Evolutionary conservation across 2,329 filamentous ascomycete species (phyloP), one percentile per base, ranked within the genome.

Genomic region (Macrophomina pseudophaseolina): DNA sequence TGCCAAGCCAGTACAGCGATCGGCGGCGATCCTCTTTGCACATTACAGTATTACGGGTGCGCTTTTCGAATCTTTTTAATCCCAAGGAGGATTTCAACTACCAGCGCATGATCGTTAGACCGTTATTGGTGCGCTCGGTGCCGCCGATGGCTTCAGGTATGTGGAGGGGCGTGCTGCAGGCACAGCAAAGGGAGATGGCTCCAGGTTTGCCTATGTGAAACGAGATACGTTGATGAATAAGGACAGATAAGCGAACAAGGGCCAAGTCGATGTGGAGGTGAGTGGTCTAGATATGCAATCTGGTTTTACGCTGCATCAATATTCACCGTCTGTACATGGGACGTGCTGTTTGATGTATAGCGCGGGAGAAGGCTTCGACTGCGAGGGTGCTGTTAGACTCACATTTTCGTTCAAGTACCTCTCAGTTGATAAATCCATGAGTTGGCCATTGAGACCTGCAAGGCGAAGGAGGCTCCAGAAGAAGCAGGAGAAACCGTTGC

Each of bases 101-200:
- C 6, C 65, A 68, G 40, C 51, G 63, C 46, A 18, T 54, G 8
- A 64, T 71, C 35, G 56, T 56, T 23, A 18, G 30, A 44, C 73
- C 11, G 75, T 79, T 35, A 68, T 78, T 30, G 71, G 72, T 48
- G 68, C 72, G 7, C 72, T 79, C 48, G 71, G 75, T 51, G 69
- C 69, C 1, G 73, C 73, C 5, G 76, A 79, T 66, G 73, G 74
- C 1, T 79, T 76, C 70, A 73, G 69, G 28, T 78, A 79, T 67
- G 67, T 68, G 11, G 76, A 79, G 64, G 73, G 75, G 33, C 72
- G 73, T 33, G 74, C 72, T 3, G 68, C 68, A 32, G 75, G 73
- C 32, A 78, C 69, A 52, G 72, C 72, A 8, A 70, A 72, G 16
- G 69, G 68, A 6, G 75, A 78, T 66, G 76, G 76, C 9, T 65